Base-by-base conservation (phyloP, 2,329 filamentous ascomycete genomes). In the Tolypocladium ophioglossoides region DNA sequence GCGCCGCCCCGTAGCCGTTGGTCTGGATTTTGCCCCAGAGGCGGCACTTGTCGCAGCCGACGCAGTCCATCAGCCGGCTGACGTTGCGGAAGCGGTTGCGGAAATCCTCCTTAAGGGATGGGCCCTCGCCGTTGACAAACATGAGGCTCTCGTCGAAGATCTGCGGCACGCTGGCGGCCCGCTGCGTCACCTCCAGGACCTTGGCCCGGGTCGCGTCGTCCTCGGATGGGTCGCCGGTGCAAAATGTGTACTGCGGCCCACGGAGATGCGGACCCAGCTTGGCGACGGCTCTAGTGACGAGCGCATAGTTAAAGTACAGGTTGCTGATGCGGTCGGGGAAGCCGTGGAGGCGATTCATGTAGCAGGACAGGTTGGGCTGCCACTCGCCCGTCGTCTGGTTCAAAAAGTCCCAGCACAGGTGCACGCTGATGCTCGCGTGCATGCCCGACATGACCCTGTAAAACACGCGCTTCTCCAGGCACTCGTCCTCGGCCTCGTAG, bases 11-110 rank as follows among this genome's bases (percentile, higher is more conserved):
- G 67, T 96, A 97, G 2, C 94, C 94, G 14, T 89, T 88, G 0
- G 91, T 95, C 73, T 99, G 94, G 39, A 99, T 74, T 73, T 99
- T 99, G 50, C 94, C 94, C 94, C 94, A 99, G 2, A 99, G 83
- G 10, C 94, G 85, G 72, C 94, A 99, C 74, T 99, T 99, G 74
- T 99, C 94, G 70, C 94, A 99, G 47, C 94, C 94, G 22, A 97
- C 92, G 62, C 94, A 99, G 70, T 99, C 94, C 94, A 99, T 99
- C 59, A 97, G 79, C 41, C 94, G 85, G 68, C 89, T 95, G 57
- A 99, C 89, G 67, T 99, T 99, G 67, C 94, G 85, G 79, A 99
- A 99, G 18, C 94, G 88, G 70, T 95, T 94, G 63, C 90, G 87
- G 78, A 99, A 99, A 66, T 99, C 94, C 67, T 97, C 92, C 70